Percentiles rank a stretch among this genome's conserved stretches.
These are phyloP conservation scores for Lactarius evosmus DNA, from an alignment of 768 basidiomycete species.

Conservation along the genomic window DNA sequence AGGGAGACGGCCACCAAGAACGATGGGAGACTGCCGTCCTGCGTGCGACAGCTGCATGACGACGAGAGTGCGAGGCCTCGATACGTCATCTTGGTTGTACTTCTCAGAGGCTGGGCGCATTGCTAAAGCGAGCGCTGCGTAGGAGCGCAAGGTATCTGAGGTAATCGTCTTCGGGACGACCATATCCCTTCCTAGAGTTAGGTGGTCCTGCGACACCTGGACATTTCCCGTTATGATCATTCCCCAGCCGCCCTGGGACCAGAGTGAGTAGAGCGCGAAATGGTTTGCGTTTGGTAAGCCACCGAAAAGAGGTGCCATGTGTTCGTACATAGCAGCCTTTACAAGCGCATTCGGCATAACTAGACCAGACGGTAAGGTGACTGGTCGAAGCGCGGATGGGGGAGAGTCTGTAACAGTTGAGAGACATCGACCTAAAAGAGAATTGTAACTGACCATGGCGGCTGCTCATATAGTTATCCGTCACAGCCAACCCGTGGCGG, in stretches of 20 bases:
- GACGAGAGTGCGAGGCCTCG: slow-evolving; percentile 21
- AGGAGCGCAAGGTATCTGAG: slow-evolving; percentile 47
- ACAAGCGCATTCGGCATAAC: slow-evolving; percentile 25
- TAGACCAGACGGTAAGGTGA: slow-evolving; percentile 22
- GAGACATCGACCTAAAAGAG: neutral
- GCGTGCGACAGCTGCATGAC: slow-evolving; percentile 83
- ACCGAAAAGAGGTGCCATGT: slow-evolving; percentile 60
- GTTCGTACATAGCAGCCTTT: slow-evolving; percentile 91
- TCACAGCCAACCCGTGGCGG: neutral
- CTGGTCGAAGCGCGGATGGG: slow-evolving; percentile 11
- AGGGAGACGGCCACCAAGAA: slow-evolving; percentile 63
- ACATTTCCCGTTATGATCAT: slow-evolving; percentile 88
- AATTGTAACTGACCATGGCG: slow-evolving; percentile 10
- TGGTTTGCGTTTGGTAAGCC: slow-evolving; percentile 71
- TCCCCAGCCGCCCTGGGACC: slow-evolving; percentile 79
- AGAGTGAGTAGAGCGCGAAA: slow-evolving; percentile 62
- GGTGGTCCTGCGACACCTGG: slow-evolving; percentile 59
- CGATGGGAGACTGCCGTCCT: slow-evolving; percentile 77
- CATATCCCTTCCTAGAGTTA: slow-evolving; percentile 70
- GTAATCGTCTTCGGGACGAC: slow-evolving; percentile 49
- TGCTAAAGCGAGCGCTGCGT: slow-evolving; percentile 44
- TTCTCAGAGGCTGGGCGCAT: slow-evolving; percentile 44
- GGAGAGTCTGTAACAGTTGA: neutral
- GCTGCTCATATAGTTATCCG: slow-evolving; percentile 1
- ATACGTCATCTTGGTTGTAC: neutral